Conservation (phyloP, 805 yeast species). For the Candida loeiensis region DNA sequence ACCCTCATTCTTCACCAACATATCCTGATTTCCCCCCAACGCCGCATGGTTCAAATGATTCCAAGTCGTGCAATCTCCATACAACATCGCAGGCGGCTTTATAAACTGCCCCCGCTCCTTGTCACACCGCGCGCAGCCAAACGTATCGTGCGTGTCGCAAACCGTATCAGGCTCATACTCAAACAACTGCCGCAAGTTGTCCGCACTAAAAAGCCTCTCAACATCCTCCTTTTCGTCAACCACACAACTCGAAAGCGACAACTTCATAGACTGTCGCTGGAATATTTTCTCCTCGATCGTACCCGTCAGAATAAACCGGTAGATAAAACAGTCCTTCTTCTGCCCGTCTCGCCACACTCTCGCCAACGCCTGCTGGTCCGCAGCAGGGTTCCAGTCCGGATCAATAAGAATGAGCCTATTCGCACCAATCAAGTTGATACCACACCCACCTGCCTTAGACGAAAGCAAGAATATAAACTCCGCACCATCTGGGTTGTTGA, state of each 20-base stretch:
- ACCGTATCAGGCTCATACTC: slow-evolving; percentile 60
- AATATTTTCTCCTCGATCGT: slow-evolving; percentile 94
- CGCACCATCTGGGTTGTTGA: slow-evolving; percentile 83
- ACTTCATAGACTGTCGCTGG: slow-evolving; percentile 92
- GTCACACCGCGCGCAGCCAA: slow-evolving; percentile 79
- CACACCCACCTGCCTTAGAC: slow-evolving; percentile 98
- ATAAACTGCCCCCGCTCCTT: slow-evolving; percentile 46
- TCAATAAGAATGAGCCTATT: slow-evolving; percentile 84
- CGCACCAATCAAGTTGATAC: slow-evolving; percentile 95
- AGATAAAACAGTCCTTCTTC: slow-evolving; percentile 92
- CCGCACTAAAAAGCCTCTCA: slow-evolving; percentile 85
- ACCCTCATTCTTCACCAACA: slow-evolving; percentile 69
- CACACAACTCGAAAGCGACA: slow-evolving; percentile 90
- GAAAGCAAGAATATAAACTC: slow-evolving; percentile 88
- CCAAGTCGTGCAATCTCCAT: slow-evolving; percentile 98
- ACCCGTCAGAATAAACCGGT: slow-evolving; percentile 91
- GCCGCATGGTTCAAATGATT: slow-evolving; percentile 74
- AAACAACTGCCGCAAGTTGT: slow-evolving; percentile 72
- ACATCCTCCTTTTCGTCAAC: slow-evolving; percentile 96
- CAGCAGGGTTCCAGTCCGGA: slow-evolving; percentile 97
- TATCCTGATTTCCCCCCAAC: slow-evolving; percentile 68
- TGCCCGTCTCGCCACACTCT: slow-evolving; percentile 99
- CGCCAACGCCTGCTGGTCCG: slow-evolving; percentile 96
- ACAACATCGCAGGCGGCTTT: slow-evolving; percentile 81
- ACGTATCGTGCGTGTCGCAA: slow-evolving; percentile 93